Evolutionary conservation across 139 green algal species (phyloP).

Genomic region (Ettlia oleoabundans): DNA sequence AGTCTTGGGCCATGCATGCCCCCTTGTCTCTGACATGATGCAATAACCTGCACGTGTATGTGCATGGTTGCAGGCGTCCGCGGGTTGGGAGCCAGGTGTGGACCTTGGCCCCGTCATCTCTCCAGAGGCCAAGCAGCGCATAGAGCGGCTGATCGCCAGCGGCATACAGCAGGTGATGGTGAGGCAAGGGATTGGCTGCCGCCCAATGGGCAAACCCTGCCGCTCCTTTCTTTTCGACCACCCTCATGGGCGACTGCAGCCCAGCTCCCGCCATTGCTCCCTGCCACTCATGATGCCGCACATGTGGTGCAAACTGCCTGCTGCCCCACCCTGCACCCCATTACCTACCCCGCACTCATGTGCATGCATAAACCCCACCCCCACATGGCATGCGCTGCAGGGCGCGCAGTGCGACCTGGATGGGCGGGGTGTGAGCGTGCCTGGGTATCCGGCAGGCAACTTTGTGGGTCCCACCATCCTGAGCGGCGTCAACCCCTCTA

Average conservation of each 20-base stretch:
- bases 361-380: not conserved
- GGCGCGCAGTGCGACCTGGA: slow-evolving; percentile 81
- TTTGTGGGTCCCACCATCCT: slow-evolving; percentile 95
- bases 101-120: slow-evolving; percentile 95
- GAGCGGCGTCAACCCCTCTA: slow-evolving; percentile 74
- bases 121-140: slow-evolving; percentile 63
- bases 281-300: too few relatives aligned
- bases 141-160: slow-evolving; percentile 73
- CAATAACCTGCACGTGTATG: too few relatives aligned
- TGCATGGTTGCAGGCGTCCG: slow-evolving; percentile 62
- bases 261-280: too few relatives aligned
- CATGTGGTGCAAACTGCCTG: too few relatives aligned
- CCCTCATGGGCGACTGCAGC: too few relatives aligned
- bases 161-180: slow-evolving; percentile 71
- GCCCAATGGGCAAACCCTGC: too few relatives aligned
- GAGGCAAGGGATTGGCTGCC: not conserved
- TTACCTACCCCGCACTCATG: not conserved
- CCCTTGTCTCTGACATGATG: too few relatives aligned
- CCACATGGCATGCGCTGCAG: slow-evolving; percentile 12
- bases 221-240: too few relatives aligned
- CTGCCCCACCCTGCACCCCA: too few relatives aligned
- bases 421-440: slow-evolving; percentile 71
- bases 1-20: too few relatives aligned
- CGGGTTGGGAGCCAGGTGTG: slow-evolving; percentile 74
- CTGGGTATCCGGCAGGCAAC: slow-evolving; percentile 84